Evolutionary conservation across 257 asterid genomes (phyloP).

Genomic region (Mitragyna speciosa): DNA sequence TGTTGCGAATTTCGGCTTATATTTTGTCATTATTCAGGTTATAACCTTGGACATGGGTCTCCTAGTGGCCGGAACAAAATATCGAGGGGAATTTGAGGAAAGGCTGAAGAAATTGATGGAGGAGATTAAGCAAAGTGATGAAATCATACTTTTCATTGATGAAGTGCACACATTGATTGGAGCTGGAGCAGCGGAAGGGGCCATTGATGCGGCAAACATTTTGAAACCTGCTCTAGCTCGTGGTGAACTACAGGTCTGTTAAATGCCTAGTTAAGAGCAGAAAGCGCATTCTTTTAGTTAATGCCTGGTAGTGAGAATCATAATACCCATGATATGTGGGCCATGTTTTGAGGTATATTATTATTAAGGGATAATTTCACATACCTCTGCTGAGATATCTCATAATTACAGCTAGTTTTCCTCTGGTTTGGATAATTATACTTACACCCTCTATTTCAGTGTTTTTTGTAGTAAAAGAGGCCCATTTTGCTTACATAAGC

Average conservation of each 20-base stretch:
- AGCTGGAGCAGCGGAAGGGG: conserved; percentile 99
- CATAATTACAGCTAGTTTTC: too few species aligned
- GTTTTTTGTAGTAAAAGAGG: too few species aligned
- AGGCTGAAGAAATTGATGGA: conserved; percentile 92
- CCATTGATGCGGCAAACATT: conserved; percentile 95
- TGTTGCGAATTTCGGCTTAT: neutral
- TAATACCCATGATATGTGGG: neutral
- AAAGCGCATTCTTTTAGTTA: conserved; percentile 1
- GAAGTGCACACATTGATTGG: conserved; percentile 98
- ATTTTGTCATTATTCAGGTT: conserved; percentile 50
- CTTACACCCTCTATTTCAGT: too few species aligned
- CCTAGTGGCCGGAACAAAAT: conserved; percentile 95
- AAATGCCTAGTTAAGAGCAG: neutral
- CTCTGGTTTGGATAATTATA: too few species aligned
- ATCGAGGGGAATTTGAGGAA: conserved; percentile 99
- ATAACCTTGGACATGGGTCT: conserved; percentile 94
- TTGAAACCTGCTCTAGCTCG: conserved; percentile 95
- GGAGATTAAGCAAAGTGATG: conserved; percentile 89
- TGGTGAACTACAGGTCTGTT: conserved; percentile 89
- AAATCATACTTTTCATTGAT: conserved; percentile 88
- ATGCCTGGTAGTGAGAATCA: neutral
- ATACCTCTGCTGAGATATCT: too few species aligned
- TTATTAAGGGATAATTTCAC: too few species aligned
- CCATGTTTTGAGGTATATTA: neutral
- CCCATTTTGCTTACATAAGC: too few species aligned